Base-by-base conservation (phyloP, 1,284 basidiomycete species). In the Schizophyllum amplum region DNA sequence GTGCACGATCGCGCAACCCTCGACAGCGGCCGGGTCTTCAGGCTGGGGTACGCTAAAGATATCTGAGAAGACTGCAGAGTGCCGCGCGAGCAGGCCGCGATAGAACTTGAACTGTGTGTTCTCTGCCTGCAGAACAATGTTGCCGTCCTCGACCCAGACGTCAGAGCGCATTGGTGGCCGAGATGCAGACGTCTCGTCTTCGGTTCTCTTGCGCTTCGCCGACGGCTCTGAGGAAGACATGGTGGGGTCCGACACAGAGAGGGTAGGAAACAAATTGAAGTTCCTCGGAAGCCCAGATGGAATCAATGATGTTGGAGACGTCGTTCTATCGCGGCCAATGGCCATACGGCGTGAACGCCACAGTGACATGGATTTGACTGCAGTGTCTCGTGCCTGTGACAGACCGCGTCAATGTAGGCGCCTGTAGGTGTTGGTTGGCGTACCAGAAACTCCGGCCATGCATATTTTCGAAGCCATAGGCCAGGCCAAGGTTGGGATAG, bases 41-140 rank as follows among this genome's bases (percentile, higher is more conserved):
- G 60, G 57, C n/a, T 59, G 60, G 11, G 57, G 57, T 25, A 61
- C 57, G 1, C 55, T 6, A 2, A 62, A 51, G 59, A 62, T 62
- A 27, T 62, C 61, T 2, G 54, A 54, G 21, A 62, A 61, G 22
- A 62, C 59, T 1, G 55, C 53, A 9, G 60, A 61, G 4, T 53
- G 55, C 3, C 46, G 33, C 3, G 57, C 47, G 4, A 61, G 24
- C 15, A 61, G 50, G 9, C 59, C 61, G 22, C 51, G 46, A 47
- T 59, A 56, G 13, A 62, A 51, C 9, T 57, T 59, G 42, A 57
- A 62, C 4, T 56, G 53, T 6, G 57, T 57, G 9, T n/a, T 20
- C 17, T 61, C 57, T 1, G 61, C 57, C 48, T 61, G 60, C 27
- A 62, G 57, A 27, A 62, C 52, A 20, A 62, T 23, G 17, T 60